These are phyloP conservation scores for Pisolithus orientalis DNA, from an alignment of 768 basidiomycete genomes.

Conservation along the genomic window DNA sequence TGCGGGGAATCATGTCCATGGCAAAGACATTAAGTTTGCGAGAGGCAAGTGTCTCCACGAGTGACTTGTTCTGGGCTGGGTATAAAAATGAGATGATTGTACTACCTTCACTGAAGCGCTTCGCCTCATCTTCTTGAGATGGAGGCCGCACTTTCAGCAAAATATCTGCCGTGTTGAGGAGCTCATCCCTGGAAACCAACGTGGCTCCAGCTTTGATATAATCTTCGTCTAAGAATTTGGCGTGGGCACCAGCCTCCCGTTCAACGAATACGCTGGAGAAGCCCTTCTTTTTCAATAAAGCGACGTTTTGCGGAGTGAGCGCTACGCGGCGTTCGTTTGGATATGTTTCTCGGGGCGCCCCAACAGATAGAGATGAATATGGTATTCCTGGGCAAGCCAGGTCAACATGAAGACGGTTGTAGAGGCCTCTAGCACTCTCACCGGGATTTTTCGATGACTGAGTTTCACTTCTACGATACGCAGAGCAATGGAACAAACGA, in stretches of 20 bases:
- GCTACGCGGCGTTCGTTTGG: slow-evolving; percentile 77
- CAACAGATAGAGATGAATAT: slow-evolving; percentile 69
- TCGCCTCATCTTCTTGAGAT: slow-evolving; percentile 52
- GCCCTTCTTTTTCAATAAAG: slow-evolving; percentile 76
- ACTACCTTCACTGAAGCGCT: slow-evolving; percentile 61
- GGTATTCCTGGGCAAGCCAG: slow-evolving; percentile 38
- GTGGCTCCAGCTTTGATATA: slow-evolving; percentile 76
- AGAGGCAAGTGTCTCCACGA: slow-evolving; percentile 63
- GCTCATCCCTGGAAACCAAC: slow-evolving; percentile 63
- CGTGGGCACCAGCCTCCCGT: slow-evolving; percentile 58
- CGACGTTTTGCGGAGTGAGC: slow-evolving; percentile 73
- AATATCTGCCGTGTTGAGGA: slow-evolving; percentile 68
- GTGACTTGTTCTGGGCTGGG: slow-evolving; percentile 71
- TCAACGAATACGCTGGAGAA: slow-evolving; percentile 71
- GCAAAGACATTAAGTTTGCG: slow-evolving; percentile 70
- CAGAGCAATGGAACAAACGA: slow-evolving; percentile 27
- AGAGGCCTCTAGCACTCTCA: slow-evolving; percentile 7
- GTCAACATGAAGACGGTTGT: neutral
- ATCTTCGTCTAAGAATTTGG: slow-evolving; percentile 78
- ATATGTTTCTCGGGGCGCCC: slow-evolving; percentile 71
- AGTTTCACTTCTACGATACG: slow-evolving; percentile 19
- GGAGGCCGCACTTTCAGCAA: slow-evolving; percentile 85
- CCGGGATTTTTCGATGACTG: slow-evolving; percentile 21
- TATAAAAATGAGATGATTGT: slow-evolving; percentile 82
- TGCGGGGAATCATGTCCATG: slow-evolving; percentile 91